phyloP scores from a whole-genome alignment of 2,329 filamentous ascomycete genomes.

The Colletotrichum echinochloae region DNA sequence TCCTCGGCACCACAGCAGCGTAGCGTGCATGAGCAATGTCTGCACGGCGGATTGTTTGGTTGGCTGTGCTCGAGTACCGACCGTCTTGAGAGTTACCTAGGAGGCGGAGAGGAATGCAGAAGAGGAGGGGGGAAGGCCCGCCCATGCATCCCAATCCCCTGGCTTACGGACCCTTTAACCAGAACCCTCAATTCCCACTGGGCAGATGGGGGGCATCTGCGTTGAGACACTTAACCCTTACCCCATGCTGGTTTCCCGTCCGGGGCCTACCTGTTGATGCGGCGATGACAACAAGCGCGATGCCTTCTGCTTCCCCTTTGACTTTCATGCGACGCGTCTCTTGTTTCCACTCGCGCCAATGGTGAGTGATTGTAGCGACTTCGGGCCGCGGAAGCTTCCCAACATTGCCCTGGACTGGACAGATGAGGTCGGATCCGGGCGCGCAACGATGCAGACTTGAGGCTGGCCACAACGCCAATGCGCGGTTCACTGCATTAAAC shows the following conservation, averaged over 20 bases:
- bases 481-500: slow-evolving; percentile 21
- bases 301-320: slow-evolving; percentile 9
- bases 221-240: slow-evolving; percentile 31
- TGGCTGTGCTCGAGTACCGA: slow-evolving; percentile 19
- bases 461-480: slow-evolving; percentile 12
- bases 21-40: slow-evolving; percentile 29
- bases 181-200: slow-evolving; percentile 24
- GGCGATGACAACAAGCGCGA: slow-evolving; percentile 32
- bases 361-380: not conserved
- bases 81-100: slow-evolving; percentile 1
- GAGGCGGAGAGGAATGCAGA: slow-evolving; percentile 13
- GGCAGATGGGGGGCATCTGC: slow-evolving; percentile 23
- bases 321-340: slow-evolving; percentile 27
- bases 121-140: no score
- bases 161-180: slow-evolving; percentile 28
- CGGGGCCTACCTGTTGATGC: slow-evolving; percentile 37
- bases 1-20: slow-evolving; percentile 9
- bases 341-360: slow-evolving; percentile 27
- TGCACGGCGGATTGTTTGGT: slow-evolving; percentile 30
- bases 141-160: slow-evolving; percentile 32
- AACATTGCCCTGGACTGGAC: not conserved
- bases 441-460: slow-evolving; percentile 10
- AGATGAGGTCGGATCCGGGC: slow-evolving; percentile 10
- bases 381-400: slow-evolving; percentile 15
- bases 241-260: slow-evolving; percentile 28